Conservation (phyloP, 768 basidiomycete genomes). For the Psilocybe cyanescens region DNA sequence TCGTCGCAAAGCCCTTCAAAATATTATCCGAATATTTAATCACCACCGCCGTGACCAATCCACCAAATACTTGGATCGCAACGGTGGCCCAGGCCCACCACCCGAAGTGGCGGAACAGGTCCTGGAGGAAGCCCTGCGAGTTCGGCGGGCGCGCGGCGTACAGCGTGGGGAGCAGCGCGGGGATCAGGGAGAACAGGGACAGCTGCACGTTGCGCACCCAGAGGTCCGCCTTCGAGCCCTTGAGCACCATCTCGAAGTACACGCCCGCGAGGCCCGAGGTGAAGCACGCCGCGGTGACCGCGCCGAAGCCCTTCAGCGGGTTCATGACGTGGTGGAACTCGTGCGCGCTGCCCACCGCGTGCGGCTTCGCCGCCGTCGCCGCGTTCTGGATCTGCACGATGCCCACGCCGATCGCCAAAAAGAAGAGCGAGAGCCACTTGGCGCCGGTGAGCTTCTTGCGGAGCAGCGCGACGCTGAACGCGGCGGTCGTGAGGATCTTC, state of each 20-base stretch:
- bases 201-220: slow-evolving; percentile 99
- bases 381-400: slow-evolving; percentile 92
- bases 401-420: slow-evolving; percentile 90
- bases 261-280: slow-evolving; percentile 97
- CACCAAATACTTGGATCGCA: slow-evolving; percentile 87
- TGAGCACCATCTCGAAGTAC: slow-evolving; percentile 98
- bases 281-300: slow-evolving; percentile 91
- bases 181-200: slow-evolving; percentile 91
- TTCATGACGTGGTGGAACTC: slow-evolving; percentile 83
- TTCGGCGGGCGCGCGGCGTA: slow-evolving; percentile 43
- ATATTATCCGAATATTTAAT: slow-evolving; percentile 98
- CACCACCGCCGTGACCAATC: slow-evolving; percentile 91
- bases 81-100: slow-evolving; percentile 97
- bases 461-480: slow-evolving; percentile 85
- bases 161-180: slow-evolving; percentile 83
- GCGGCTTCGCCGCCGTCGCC: slow-evolving; percentile 29
- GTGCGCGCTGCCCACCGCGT: slow-evolving; percentile 69
- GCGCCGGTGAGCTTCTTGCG: slow-evolving; percentile 69
- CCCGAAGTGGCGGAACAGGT: slow-evolving; percentile 86
- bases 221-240: slow-evolving; percentile 86
- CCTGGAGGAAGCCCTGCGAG: slow-evolving; percentile 53
- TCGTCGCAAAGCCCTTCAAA: slow-evolving; percentile 97
- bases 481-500: slow-evolving; percentile 97
- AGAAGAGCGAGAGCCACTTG: slow-evolving; percentile 89
- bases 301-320: slow-evolving; percentile 84